Base-by-base conservation (phyloP, 768 basidiomycete species). In the Tulasnella sp. region DNA sequence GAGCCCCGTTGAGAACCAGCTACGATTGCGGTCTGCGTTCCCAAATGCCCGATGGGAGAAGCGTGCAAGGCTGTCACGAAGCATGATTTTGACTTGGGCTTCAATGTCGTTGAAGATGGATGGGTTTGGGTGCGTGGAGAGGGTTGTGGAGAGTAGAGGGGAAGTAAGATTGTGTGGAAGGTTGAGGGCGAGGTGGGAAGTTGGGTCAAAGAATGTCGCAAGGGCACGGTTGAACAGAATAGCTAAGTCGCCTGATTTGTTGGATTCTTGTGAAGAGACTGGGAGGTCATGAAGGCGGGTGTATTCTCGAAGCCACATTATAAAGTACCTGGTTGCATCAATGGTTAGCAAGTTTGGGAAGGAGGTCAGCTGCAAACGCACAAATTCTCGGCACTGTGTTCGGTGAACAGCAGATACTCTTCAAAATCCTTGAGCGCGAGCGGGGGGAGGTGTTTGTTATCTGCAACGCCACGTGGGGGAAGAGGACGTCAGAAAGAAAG, bases 11-110 rank as follows among this genome's bases (percentile, higher is more conserved):
- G 61, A 62, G 42, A 63, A 59, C 14, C 56, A 17, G 3, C 58
- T 58, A 21, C 62, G 49, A 23, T 60, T 43, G 12, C 58, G 49
- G 6, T 54, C 62, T 6, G 61, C 57, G 31, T 63, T 63, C 40
- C 58, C 52, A 25, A 35, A 59, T 34, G 32, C 25, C 15, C 31
- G 29, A 15, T 37, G 35, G 9, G 43, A 21, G 34, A 55, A 55
- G 12, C 53, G 37, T 15, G 15, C 25, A 11, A 55, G 53, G 19
- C 40, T 42, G 15, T 55, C 27, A 12, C 35, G 25, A n/a, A 55
- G 39, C 27, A 45, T 39, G 21, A 27, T 31, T 23, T 41, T 27
- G 37, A 55, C 53, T 8, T 55, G 40, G 25, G 25, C 25, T 6
- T 27, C n/a, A 41, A 55, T 41, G 6, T 23, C n/a, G 25, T 45